Evolutionary conservation across 176 grass and related monocot genomes (phyloP).

Genomic region (Juncus inflexus): DNA sequence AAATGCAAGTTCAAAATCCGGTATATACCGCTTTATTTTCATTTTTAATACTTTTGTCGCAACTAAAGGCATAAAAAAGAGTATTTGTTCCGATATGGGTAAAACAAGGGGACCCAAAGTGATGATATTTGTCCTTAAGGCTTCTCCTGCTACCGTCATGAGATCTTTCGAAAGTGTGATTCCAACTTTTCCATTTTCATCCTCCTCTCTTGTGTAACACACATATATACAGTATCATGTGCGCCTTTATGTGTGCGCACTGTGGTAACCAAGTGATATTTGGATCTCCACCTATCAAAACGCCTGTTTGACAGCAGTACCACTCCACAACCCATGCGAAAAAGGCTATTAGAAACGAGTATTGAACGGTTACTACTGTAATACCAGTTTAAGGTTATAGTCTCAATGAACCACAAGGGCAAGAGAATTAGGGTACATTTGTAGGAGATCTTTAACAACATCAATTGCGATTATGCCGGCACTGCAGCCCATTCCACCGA

Average conservation of each 20-base stretch:
- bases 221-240: slow-evolving; percentile 28
- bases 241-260: slow-evolving; percentile 37
- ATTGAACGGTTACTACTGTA: slow-evolving; percentile 36
- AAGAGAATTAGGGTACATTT: slow-evolving; percentile 27
- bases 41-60: slow-evolving; percentile 33
- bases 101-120: slow-evolving; percentile 35
- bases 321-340: slow-evolving; percentile 33
- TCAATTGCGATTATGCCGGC: slow-evolving; percentile 35
- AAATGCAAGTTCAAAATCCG: slow-evolving; percentile 41
- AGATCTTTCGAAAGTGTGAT: slow-evolving; percentile 38
- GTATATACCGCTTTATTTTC: slow-evolving; percentile 42
- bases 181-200: slow-evolving; percentile 23
- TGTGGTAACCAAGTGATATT: slow-evolving; percentile 34
- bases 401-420: slow-evolving; percentile 34
- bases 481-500: slow-evolving; percentile 38
- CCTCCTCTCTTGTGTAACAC: slow-evolving; percentile 26
- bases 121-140: slow-evolving; percentile 41
- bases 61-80: slow-evolving; percentile 32
- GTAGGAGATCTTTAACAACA: slow-evolving; percentile 38
- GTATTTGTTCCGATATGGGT: slow-evolving; percentile 36
- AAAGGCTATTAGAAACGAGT: slow-evolving; percentile 36
- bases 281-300: slow-evolving; percentile 27
- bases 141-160: slow-evolving; percentile 35
- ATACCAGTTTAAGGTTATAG: slow-evolving; percentile 36
- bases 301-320: slow-evolving; percentile 35